A percentile compares a stretch with the other conserved stretches of the same genome.
Conservation (phyloP, 768 basidiomycete species). For the Mycena capillaripes region DNA sequence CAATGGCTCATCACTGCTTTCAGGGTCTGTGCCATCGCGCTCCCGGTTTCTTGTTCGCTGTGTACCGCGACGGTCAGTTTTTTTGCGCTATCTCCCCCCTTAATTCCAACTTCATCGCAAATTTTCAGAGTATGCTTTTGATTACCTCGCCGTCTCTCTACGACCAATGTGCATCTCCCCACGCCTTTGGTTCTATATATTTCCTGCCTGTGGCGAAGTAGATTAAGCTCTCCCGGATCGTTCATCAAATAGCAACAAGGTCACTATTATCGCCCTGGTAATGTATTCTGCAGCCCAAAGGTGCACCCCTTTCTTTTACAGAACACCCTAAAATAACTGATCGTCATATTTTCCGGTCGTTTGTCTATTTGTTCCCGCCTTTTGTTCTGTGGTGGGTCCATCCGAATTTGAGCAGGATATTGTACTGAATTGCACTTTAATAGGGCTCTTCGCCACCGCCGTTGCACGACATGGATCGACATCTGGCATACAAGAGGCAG, state of each 20-base stretch:
- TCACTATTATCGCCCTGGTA: neutral
- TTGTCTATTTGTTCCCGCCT: neutral
- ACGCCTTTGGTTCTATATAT: neutral
- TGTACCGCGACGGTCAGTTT: neutral
- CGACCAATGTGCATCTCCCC: neutral
- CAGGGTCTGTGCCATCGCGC: neutral
- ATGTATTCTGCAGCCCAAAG: neutral
- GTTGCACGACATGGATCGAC: no score
- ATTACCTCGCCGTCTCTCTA: neutral
- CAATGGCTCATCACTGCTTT: neutral
- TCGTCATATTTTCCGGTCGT: neutral
- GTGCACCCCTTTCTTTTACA: neutral
- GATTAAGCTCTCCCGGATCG: neutral
- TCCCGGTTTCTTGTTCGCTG: neutral
- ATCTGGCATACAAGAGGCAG: no score
- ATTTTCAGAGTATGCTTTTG: neutral
- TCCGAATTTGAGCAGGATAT: no score
- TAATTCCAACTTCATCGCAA: neutral
- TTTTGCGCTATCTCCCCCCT: neutral
- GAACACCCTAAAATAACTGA: neutral
- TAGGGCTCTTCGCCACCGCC: no score
- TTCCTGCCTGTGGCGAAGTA: neutral
- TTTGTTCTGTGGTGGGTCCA: neutral
- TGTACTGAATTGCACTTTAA: no score
- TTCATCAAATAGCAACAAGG: neutral